Conservation (phyloP, 495 filamentous ascomycete genomes). For the Aspergillus conjunctus region DNA sequence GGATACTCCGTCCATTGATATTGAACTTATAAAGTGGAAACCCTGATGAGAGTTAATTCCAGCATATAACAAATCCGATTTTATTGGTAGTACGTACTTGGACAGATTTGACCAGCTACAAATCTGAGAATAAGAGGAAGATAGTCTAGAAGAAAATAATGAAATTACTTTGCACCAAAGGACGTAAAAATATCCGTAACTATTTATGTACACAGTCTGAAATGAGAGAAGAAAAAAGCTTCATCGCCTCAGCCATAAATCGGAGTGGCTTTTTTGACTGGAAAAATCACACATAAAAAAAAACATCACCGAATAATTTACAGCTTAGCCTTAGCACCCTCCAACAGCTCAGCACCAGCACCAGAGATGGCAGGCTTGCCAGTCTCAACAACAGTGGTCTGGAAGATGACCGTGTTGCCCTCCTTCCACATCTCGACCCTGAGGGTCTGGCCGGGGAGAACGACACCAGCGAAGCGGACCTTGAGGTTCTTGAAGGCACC, state of each 20-base stretch:
- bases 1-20: no score
- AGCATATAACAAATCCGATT: no score
- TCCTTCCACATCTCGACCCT: slow-evolving; percentile 99
- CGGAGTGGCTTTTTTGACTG: slow-evolving; percentile 2
- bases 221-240: slow-evolving; percentile 6
- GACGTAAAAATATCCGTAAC: slow-evolving; percentile 8
- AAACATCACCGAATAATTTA: slow-evolving; percentile 38
- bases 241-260: slow-evolving; percentile 7
- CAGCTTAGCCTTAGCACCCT: slow-evolving; percentile 60
- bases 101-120: no score
- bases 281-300: neutral
- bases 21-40: no score
- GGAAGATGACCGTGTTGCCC: slow-evolving; percentile 84
- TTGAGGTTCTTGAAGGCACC: slow-evolving; percentile 92
- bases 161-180: slow-evolving; percentile 17
- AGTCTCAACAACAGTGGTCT: slow-evolving; percentile 92
- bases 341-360: slow-evolving; percentile 82
- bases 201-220: slow-evolving; percentile 33
- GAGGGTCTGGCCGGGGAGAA: slow-evolving; percentile 90
- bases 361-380: slow-evolving; percentile 90
- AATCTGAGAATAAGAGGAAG: no score
- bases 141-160: slow-evolving; percentile 5
- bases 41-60: no score
- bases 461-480: slow-evolving; percentile 91
- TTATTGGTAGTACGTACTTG: no score